These are phyloP conservation scores for Saposhnikovia divaricata DNA, from an alignment of 129 eudicot species.

Conservation along the genomic window DNA sequence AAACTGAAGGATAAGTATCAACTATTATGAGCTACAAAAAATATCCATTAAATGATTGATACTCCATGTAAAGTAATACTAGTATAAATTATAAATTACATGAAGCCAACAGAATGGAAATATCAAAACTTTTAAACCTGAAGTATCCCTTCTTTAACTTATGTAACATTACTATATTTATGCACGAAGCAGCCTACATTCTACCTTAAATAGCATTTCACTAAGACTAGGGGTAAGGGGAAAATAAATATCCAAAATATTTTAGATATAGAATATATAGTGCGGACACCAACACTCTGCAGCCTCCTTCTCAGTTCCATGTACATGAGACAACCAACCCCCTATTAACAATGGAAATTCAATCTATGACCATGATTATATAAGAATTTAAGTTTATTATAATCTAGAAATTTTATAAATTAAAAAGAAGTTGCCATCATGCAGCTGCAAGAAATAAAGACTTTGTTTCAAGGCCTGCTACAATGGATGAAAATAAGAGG, in stretches of 20 bases:
- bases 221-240: background rate
- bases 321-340: constrained; percentile 60
- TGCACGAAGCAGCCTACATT: background rate
- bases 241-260: background rate
- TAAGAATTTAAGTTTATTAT: background rate
- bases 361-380: background rate
- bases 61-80: too few species aligned
- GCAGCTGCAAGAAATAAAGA: background rate
- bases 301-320: constrained; percentile 65
- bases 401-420: background rate
- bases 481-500: background rate
- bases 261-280: constrained; percentile 24
- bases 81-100: background rate
- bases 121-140: background rate
- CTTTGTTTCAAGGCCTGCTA: background rate
- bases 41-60: background rate
- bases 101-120: background rate
- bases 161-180: background rate
- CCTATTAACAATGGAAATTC: constrained; percentile 28
- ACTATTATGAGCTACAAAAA: background rate
- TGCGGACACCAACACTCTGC: constrained; percentile 61
- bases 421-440: background rate
- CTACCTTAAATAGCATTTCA: background rate
- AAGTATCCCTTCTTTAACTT: background rate
- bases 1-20: too few species aligned